Conservation (phyloP, 352 stramenopile genomes). For the Phytophthora fragariaefolia region DNA sequence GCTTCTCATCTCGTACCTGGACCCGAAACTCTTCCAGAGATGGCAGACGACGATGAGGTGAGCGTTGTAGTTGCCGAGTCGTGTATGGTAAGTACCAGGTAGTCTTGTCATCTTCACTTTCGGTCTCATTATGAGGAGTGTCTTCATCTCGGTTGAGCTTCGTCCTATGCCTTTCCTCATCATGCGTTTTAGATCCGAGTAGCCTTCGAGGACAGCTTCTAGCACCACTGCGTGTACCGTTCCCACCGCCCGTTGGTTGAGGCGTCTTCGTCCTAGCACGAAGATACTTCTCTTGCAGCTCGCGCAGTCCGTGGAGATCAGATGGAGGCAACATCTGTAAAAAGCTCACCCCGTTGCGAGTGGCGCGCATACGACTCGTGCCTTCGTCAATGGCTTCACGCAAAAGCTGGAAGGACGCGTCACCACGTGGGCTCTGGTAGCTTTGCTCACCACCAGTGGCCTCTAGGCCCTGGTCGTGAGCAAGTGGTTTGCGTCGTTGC, state of each 20-base stretch:
- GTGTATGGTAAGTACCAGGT: conserved; percentile 76
- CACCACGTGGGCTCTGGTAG: conserved; percentile 13
- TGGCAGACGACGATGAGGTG: conserved; percentile 49
- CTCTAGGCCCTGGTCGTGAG: conserved; percentile 2
- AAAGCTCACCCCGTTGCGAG: conserved; percentile 58
- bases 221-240: background rate
- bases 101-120: conserved; percentile 8
- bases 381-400: conserved; percentile 62
- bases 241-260: background rate
- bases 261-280: conserved; percentile 13
- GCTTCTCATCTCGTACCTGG: conserved; percentile 53
- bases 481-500: conserved; percentile 18
- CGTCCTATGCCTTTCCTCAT: background rate
- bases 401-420: conserved; percentile 57
- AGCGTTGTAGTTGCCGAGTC: conserved; percentile 54
- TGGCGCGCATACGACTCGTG: conserved; percentile 48
- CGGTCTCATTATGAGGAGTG: background rate
- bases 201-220: conserved; percentile 8
- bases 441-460: conserved; percentile 4
- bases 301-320: conserved; percentile 41
- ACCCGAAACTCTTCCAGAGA: conserved; percentile 56
- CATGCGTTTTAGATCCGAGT: background rate
- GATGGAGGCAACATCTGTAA: conserved; percentile 42
- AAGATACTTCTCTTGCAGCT: conserved; percentile 47
- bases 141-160: conserved; percentile 19